Base-by-base conservation (phyloP, 768 basidiomycete species). In the Hemileccinum rubropunctum region DNA sequence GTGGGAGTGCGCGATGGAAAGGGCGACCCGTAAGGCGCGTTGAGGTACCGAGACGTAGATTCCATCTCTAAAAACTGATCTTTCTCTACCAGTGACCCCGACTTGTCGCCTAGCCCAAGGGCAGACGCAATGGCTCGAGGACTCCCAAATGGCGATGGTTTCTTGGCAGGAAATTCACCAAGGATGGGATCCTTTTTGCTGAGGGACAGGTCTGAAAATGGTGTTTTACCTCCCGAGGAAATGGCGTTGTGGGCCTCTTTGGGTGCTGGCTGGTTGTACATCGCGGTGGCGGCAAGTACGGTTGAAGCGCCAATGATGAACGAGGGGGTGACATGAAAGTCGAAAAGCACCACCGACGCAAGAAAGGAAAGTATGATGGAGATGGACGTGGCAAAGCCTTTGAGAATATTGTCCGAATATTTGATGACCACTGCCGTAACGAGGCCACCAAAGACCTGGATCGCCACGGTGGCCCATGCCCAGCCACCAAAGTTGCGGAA, bases 391-490 rank as follows among this genome's bases (percentile, higher is more conserved):
- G 95, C 95, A 61, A 99, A 99, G n/a, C 95, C 95, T 66, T 97
- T 95, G 62, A 91, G 75, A 59, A 91, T 91, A 66, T 97, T 98
- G 70, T 94, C 92, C 48, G 90, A 89, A 64, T 98, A 95, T 67
- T 95, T 92, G 78, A 98, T 98, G 51, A 98, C 97, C 27, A 98
- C 68, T 1, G 97, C 95, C 4, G 95, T 98, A 53, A 98, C 69
- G 39, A 98, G 76, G 1, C 97, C 95, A 26, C 97, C 97, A 51
- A 95, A 78, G 33, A 97, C 95, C 69, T 98, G 94, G 23, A 84
- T 84, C 20, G 73, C 65, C 23, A 99, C 94, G 1, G 94, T 95
- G 17, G 91, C 90, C 87, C 94, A 94, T 0, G 97, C 97, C 94
- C 94, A 99, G 3, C 73, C 72, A 17, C 90, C 91, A 67, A 98